phyloP scores from a whole-genome alignment of 331 rosid genomes.

The Dryas integrifolia region DNA sequence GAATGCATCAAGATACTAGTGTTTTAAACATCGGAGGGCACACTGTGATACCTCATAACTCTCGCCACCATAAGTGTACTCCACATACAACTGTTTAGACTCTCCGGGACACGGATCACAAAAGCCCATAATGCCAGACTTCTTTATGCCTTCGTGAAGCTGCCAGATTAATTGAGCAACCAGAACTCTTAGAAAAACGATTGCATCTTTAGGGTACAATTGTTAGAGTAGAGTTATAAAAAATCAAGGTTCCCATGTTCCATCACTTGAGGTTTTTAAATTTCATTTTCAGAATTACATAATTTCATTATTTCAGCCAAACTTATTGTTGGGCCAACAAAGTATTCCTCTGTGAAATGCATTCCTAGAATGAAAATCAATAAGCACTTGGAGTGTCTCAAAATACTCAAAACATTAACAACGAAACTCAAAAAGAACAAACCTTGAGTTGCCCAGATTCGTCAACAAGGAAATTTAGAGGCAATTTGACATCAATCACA shows the following conservation, averaged over 20 bases:
- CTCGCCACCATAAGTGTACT: conserved; percentile 58
- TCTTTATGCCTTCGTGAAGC: conserved; percentile 91
- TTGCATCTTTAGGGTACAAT: background rate
- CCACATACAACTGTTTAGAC: conserved; percentile 62
- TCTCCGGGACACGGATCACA: conserved; percentile 92
- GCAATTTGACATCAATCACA: conserved; percentile 73
- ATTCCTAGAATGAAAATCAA: background rate
- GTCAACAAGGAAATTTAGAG: conserved; percentile 79
- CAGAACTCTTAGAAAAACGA: conserved; percentile 1
- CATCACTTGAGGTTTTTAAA: background rate
- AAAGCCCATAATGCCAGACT: conserved; percentile 98
- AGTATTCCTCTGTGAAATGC: background rate
- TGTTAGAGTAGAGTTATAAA: background rate
- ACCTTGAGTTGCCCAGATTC: conserved; percentile 93
- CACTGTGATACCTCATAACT: conserved; percentile 55
- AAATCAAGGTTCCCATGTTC: background rate
- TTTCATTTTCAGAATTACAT: background rate
- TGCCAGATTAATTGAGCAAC: conserved; percentile 37
- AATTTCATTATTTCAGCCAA: background rate
- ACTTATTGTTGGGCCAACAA: background rate
- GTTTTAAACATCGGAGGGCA: background rate
- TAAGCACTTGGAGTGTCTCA: background rate
- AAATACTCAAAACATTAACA: conserved; percentile 1
- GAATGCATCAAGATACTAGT: background rate
- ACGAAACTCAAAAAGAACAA: background rate